Conservation (phyloP, 257 asterid genomes). For the Mentha longifolia region DNA sequence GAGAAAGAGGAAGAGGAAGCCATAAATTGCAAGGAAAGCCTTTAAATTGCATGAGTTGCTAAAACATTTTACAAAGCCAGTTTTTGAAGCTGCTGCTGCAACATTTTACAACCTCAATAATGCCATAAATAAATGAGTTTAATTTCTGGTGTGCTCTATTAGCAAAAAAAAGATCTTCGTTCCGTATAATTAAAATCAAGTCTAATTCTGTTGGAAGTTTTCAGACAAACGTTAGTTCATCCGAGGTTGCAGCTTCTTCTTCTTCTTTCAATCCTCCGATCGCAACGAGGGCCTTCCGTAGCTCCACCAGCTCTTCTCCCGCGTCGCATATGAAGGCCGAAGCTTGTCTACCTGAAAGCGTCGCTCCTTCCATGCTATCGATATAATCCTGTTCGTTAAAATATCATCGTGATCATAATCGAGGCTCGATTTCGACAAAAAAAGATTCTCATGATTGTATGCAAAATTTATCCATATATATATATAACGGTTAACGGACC, state of each 20-base stretch:
- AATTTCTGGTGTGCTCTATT: not conserved
- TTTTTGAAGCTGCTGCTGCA: slow-evolving; percentile 17
- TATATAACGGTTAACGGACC: slow-evolving; percentile 41
- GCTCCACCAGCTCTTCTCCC: slow-evolving; percentile 74
- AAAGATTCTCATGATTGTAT: not conserved
- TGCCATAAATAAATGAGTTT: not conserved
- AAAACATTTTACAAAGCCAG: slow-evolving; percentile 2
- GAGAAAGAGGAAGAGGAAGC: too few relatives aligned
- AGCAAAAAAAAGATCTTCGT: not conserved
- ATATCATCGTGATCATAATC: not conserved
- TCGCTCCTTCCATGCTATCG: slow-evolving; percentile 99
- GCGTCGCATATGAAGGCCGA: slow-evolving; percentile 80
- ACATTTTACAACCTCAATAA: slow-evolving; percentile 3
- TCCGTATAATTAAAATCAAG: not conserved
- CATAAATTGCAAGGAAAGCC: not conserved
- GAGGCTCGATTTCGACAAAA: not conserved
- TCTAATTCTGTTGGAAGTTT: slow-evolving; percentile 10
- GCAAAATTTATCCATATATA: not conserved
- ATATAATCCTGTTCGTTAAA: slow-evolving; percentile 73
- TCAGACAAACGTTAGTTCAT: slow-evolving; percentile 65
- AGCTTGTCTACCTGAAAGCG: slow-evolving; percentile 95
- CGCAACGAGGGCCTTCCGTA: slow-evolving; percentile 50
- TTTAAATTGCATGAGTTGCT: slow-evolving; percentile 22
- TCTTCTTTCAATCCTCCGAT: slow-evolving; percentile 32
- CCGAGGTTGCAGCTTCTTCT: slow-evolving; percentile 42